Conservation (phyloP, 2,329 filamentous ascomycete genomes). For the Aquanectria penicillioides region DNA sequence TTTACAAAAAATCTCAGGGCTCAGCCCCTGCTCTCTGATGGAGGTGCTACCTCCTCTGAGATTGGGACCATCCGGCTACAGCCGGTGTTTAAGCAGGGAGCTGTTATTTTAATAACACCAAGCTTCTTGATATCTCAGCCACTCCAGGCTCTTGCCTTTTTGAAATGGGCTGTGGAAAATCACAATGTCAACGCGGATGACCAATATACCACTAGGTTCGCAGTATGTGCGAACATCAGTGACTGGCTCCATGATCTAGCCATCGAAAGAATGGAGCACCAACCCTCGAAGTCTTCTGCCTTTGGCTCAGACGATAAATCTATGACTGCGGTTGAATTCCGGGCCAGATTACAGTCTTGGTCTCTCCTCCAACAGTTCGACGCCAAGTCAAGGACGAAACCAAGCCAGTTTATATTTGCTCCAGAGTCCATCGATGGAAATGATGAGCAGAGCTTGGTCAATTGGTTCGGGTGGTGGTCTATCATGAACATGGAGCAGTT, state of each 20-base stretch:
- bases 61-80: constrained; percentile 40
- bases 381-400: neutral
- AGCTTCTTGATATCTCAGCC: constrained; percentile 54
- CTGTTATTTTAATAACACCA: constrained; percentile 52
- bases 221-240: constrained; percentile 42
- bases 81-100: constrained; percentile 45
- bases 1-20: constrained; percentile 47
- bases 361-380: constrained; percentile 32
- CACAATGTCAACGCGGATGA: constrained; percentile 23
- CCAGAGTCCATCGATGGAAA: constrained; percentile 61
- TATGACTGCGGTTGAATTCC: too few relatives aligned
- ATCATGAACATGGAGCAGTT: constrained; percentile 58
- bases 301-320: neutral
- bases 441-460: constrained; percentile 70
- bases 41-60: neutral
- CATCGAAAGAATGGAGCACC: constrained; percentile 28
- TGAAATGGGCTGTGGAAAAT: constrained; percentile 49
- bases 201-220: constrained; percentile 38
- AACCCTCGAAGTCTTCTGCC: too few relatives aligned
- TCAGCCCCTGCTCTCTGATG: constrained; percentile 27
- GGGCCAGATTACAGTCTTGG: constrained; percentile 37
- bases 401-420: constrained; percentile 54
- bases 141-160: constrained; percentile 44
- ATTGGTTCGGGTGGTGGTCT: constrained; percentile 72
- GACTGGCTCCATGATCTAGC: constrained; percentile 45